A percentile compares a stretch with the other conserved stretches of the same genome.
phyloP scores from a whole-genome alignment of 306 rosid genomes.

The Pterocarpus santalinus region DNA sequence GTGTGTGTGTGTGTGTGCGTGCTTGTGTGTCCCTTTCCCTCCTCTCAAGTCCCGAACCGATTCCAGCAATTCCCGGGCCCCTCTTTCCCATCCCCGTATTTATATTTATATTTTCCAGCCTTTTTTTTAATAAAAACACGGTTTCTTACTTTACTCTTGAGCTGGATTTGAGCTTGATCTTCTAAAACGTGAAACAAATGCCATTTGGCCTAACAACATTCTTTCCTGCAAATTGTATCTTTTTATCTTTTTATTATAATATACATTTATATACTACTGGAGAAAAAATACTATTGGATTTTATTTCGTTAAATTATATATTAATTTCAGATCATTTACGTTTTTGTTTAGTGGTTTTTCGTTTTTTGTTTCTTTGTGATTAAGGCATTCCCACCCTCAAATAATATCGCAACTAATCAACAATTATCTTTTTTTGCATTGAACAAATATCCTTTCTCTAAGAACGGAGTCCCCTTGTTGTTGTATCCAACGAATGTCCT shows the following conservation, averaged over 20 bases:
- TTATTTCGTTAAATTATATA: no score
- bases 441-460: no score
- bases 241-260: neutral
- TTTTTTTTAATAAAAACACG: slow-evolving; percentile 37
- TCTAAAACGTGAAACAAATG: neutral
- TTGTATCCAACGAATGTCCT: no score
- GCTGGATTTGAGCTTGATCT: neutral
- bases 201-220: slow-evolving; percentile 18
- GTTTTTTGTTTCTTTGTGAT: neutral
- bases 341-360: no score
- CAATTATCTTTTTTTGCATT: no score
- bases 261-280: no score
- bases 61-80: slow-evolving; percentile 68
- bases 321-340: no score
- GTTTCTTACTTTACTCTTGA: slow-evolving; percentile 22
- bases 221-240: neutral
- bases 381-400: no score
- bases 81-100: slow-evolving; percentile 33
- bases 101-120: slow-evolving; percentile 28
- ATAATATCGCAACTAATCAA: no score
- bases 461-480: no score
- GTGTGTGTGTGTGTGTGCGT: no score
- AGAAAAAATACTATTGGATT: no score
- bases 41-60: slow-evolving; percentile 60
- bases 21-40: slow-evolving; percentile 36